These are phyloP conservation scores for Mycena latifolia DNA, from an alignment of 768 basidiomycete species.

Conservation along the genomic window DNA sequence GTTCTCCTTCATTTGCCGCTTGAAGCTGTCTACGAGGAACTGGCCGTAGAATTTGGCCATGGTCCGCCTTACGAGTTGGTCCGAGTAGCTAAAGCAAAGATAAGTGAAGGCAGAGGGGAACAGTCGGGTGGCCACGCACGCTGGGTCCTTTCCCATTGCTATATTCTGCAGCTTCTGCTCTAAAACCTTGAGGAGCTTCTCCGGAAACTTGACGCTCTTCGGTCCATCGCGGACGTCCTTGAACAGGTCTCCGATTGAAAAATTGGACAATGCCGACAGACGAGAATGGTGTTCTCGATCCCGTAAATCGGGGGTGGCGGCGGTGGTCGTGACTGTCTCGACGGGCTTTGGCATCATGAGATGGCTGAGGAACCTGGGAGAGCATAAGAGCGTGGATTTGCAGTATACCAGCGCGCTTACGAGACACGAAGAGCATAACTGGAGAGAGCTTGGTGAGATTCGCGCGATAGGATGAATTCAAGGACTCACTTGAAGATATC, in stretches of 20 bases:
- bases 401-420: slow-evolving; percentile 60
- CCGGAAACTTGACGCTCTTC: slow-evolving; percentile 93
- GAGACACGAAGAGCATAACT: slow-evolving; percentile 89
- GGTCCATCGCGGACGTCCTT: slow-evolving; percentile 82
- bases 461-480: slow-evolving; percentile 15
- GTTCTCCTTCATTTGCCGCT: slow-evolving; percentile 93
- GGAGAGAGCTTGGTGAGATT: slow-evolving; percentile 7
- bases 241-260: slow-evolving; percentile 83
- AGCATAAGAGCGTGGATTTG: slow-evolving; percentile 21
- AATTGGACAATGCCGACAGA: slow-evolving; percentile 75
- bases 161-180: slow-evolving; percentile 93
- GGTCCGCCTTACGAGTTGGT: slow-evolving; percentile 89
- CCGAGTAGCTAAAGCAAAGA: slow-evolving; percentile 77
- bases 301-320: slow-evolving; percentile 47
- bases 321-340: slow-evolving; percentile 47
- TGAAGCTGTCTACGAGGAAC: slow-evolving; percentile 87
- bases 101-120: slow-evolving; percentile 3
- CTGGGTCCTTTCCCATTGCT: slow-evolving; percentile 92
- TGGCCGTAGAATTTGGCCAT: slow-evolving; percentile 95
- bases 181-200: slow-evolving; percentile 91
- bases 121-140: slow-evolving; percentile 63
- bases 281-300: slow-evolving; percentile 78
- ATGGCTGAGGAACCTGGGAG: slow-evolving; percentile 75
- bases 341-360: slow-evolving; percentile 72
- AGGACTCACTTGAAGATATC: slow-evolving; percentile 82